phyloP scores from a whole-genome alignment of 179 eudicot genomes.

The Camellia oleifera region DNA sequence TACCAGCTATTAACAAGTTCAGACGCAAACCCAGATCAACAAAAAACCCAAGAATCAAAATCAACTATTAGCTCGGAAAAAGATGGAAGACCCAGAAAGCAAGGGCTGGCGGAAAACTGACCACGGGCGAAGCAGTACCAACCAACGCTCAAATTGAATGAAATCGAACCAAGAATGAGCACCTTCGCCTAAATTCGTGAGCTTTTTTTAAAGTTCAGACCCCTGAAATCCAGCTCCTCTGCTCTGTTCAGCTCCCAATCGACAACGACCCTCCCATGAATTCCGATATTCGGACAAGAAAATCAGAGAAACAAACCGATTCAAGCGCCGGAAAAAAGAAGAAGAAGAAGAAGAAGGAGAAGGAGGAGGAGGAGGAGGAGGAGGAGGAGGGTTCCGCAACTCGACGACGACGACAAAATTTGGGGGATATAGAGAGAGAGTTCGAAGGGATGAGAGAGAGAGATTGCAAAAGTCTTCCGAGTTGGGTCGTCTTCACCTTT shows the following conservation, averaged over 20 bases:
- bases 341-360: too few relatives aligned
- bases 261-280: background rate
- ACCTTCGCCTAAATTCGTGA: background rate
- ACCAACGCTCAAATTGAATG: background rate
- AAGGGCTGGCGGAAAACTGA: background rate
- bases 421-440: background rate
- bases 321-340: background rate
- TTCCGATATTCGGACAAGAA: background rate
- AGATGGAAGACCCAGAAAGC: slow-evolving; percentile 5
- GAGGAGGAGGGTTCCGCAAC: background rate
- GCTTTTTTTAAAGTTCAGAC: background rate
- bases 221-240: slow-evolving; percentile 7
- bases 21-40: slow-evolving; percentile 38
- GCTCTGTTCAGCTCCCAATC: background rate
- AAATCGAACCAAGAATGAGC: background rate
- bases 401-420: background rate
- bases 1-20: slow-evolving; percentile 50
- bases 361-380: too few relatives aligned
- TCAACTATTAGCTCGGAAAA: background rate
- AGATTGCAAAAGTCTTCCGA: slow-evolving; percentile 7
- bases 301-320: background rate
- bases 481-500: background rate
- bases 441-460: too few relatives aligned
- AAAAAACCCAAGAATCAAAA: slow-evolving; percentile 16
- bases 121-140: slow-evolving; percentile 13